phyloP scores from a whole-genome alignment of 148 eudicot species.

The Amaranthus cruentus region DNA sequence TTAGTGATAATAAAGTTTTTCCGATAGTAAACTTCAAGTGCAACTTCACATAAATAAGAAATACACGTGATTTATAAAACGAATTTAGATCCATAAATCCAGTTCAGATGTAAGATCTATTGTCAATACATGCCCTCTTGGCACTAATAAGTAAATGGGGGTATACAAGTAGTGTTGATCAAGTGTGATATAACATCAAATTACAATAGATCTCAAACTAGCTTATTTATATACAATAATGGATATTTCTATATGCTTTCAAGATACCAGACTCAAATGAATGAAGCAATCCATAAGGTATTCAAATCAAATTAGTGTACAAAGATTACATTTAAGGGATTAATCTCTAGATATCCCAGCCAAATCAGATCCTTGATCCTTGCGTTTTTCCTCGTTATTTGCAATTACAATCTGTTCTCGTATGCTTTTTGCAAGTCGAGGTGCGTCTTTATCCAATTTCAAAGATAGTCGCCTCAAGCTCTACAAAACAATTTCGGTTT shows the following conservation, averaged over 20 bases:
- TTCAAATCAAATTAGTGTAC: slow-evolving; percentile 8
- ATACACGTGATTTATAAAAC: too few species aligned
- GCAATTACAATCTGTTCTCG: slow-evolving; percentile 42
- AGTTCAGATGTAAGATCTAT: too few species aligned
- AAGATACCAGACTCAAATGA: background rate
- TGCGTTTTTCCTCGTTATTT: slow-evolving; percentile 27
- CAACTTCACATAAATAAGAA: too few species aligned
- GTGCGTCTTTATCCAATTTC: slow-evolving; percentile 47
- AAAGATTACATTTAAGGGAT: slow-evolving; percentile 5
- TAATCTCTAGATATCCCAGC: slow-evolving; percentile 25
- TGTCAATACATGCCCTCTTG: too few species aligned
- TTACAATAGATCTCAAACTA: background rate
- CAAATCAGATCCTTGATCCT: slow-evolving; percentile 45
- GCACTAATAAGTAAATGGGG: too few species aligned
- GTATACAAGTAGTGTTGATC: too few species aligned
- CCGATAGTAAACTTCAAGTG: too few species aligned
- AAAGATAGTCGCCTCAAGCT: slow-evolving; percentile 59
- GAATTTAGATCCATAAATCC: too few species aligned
- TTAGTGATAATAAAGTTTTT: too few species aligned
- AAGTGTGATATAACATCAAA: slow-evolving; percentile 1
- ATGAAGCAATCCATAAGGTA: background rate
- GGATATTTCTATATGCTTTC: slow-evolving; percentile 11
- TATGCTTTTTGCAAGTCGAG: slow-evolving; percentile 59
- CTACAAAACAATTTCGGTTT: slow-evolving; percentile 32
- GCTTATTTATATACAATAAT: background rate